A percentile compares a stretch with the other conserved stretches of the same genome.
These are phyloP conservation scores for Didymella keratinophila DNA, from an alignment of 2,329 filamentous ascomycete species.

Conservation along the genomic window DNA sequence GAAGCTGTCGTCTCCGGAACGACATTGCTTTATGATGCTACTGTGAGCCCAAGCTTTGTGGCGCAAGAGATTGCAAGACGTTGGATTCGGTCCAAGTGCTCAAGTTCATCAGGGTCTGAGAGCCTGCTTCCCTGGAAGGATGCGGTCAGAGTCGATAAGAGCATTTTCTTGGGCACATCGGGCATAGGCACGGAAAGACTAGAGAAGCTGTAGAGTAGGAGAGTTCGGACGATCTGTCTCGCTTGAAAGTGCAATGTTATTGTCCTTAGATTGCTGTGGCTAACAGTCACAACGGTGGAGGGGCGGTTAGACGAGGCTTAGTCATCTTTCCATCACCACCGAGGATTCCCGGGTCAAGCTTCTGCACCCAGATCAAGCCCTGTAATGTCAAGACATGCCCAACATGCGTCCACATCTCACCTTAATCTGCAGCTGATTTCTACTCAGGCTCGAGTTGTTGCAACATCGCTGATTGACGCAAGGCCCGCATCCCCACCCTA, in stretches of 20 bases:
- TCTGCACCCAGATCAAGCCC: not conserved
- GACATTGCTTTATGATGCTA: conserved; percentile 51
- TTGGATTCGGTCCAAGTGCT: conserved; percentile 37
- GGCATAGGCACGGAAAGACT: not conserved
- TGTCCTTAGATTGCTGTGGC: not conserved
- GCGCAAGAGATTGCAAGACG: conserved; percentile 48
- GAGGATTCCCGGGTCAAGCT: not conserved
- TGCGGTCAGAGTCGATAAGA: conserved; percentile 24
- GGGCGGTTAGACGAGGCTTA: not conserved
- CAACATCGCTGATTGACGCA: not conserved
- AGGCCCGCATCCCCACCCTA: conserved; percentile 14
- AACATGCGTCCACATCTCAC: not conserved
- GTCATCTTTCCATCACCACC: not conserved
- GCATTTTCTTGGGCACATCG: conserved; percentile 28
- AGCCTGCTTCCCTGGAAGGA: conserved; percentile 16
- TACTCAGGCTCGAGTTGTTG: not conserved
- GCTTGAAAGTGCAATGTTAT: not conserved
- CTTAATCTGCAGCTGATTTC: not conserved
- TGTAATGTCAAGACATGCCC: not conserved
- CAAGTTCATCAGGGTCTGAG: not conserved
- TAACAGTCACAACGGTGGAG: not conserved
- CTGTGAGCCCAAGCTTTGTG: conserved; percentile 42
- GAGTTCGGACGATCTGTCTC: not conserved
- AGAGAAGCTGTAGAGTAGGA: conserved; percentile 17
- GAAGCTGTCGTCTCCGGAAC: conserved; percentile 49